Percentiles rank a stretch among this genome's conserved stretches.
phyloP scores from a whole-genome alignment of 2,329 filamentous ascomycete species.

The Penicillium oxalicum region DNA sequence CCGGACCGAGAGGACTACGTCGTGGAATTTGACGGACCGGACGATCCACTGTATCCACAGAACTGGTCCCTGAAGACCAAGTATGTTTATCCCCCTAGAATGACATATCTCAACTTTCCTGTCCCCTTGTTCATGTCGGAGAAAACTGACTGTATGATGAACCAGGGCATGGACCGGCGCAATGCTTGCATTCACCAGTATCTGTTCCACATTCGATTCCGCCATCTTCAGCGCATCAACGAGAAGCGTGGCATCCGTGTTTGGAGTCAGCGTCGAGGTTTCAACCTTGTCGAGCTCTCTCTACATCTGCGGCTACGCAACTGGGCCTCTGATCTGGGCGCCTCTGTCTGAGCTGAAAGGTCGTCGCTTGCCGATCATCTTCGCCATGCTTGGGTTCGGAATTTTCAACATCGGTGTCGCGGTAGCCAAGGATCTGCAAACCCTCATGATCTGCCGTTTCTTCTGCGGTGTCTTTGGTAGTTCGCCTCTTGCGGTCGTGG shows the following conservation, averaged over 20 bases:
- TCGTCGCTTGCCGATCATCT: slow-evolving; percentile 47
- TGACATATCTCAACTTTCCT: no score
- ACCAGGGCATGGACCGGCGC: slow-evolving; percentile 13
- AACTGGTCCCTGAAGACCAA: slow-evolving; percentile 49
- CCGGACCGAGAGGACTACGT: slow-evolving; percentile 51
- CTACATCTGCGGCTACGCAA: slow-evolving; percentile 46
- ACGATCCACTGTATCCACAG: slow-evolving; percentile 49
- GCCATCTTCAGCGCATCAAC: slow-evolving; percentile 66
- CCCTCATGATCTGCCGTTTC: slow-evolving; percentile 39
- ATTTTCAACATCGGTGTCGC: slow-evolving; percentile 44
- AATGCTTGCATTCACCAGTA: slow-evolving; percentile 21
- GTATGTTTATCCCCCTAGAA: slow-evolving; percentile 23
- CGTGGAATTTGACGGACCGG: slow-evolving; percentile 50
- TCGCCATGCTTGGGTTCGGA: slow-evolving; percentile 37
- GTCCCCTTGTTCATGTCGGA: no score
- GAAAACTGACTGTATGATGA: no score
- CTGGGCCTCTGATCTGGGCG: slow-evolving; percentile 56
- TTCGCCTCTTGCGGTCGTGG: slow-evolving; percentile 40
- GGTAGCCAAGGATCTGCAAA: slow-evolving; percentile 34
- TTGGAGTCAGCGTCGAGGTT: slow-evolving; percentile 38
- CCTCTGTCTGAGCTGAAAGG: slow-evolving; percentile 56
- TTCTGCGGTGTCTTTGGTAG: slow-evolving; percentile 42
- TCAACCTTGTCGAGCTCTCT: slow-evolving; percentile 41
- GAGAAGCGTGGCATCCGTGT: slow-evolving; percentile 44
- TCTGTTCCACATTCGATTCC: slow-evolving; percentile 44